Conservation (phyloP, 23 red algal genomes). For the Gracilaria domingensis region DNA sequence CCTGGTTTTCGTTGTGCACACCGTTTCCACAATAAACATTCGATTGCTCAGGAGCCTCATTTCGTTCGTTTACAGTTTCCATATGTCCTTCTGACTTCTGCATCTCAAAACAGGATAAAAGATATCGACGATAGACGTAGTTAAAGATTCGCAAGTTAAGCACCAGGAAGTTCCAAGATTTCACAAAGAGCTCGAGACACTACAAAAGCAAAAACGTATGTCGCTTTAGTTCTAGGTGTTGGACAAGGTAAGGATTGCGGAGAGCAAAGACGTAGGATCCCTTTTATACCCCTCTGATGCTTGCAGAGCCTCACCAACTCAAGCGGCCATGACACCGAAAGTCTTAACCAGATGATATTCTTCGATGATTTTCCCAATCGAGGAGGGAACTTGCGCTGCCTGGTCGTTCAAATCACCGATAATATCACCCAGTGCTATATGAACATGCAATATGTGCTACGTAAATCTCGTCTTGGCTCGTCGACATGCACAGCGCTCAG, state of each 20-base stretch:
- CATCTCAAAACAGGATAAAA: neutral
- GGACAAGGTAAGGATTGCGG: neutral
- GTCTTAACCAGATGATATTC: neutral
- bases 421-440: neutral
- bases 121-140: neutral
- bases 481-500: neutral
- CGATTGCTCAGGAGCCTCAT: neutral
- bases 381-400: neutral
- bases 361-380: neutral
- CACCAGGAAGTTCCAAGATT: neutral
- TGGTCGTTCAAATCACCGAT: neutral
- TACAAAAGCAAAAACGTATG: neutral
- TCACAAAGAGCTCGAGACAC: neutral
- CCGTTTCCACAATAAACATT: neutral
- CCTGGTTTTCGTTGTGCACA: neutral
- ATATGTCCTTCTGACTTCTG: neutral
- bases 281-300: neutral
- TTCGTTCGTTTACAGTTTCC: neutral
- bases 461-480: neutral
- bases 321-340: neutral
- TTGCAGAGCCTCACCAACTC: neutral
- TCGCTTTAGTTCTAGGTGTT: neutral
- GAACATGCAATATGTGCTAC: neutral
- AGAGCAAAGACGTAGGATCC: neutral
- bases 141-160: neutral